These are phyloP conservation scores for Spergularia bocconei DNA, from an alignment of 148 eudicot species.

Conservation along the genomic window DNA sequence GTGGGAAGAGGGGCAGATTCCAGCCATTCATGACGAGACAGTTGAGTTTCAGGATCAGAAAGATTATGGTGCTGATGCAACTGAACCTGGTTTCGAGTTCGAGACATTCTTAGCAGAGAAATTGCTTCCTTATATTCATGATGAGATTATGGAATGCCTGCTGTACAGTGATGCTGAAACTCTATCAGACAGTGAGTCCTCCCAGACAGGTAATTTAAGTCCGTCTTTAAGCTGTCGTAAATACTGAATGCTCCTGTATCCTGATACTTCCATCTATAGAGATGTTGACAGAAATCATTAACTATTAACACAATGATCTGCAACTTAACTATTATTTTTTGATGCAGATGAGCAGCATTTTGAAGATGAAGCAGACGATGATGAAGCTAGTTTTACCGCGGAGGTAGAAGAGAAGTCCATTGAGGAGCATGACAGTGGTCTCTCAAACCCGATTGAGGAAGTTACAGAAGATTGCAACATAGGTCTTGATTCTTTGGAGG, in stretches of 20 bases:
- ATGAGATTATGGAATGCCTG: slow-evolving; percentile 38
- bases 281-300: not conserved
- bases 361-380: slow-evolving; percentile 16
- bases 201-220: slow-evolving; percentile 21
- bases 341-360: slow-evolving; percentile 18
- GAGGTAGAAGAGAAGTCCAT: not conserved
- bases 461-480: not conserved
- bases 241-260: not conserved
- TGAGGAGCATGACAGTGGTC: not conserved
- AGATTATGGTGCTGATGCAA: slow-evolving; percentile 20
- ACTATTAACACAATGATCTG: not conserved
- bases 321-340: not conserved
- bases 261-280: no score
- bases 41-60: slow-evolving; percentile 8
- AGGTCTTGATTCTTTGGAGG: slow-evolving; percentile 18
- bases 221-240: not conserved
- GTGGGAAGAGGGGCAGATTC: slow-evolving; percentile 53
- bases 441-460: slow-evolving; percentile 11
- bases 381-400: slow-evolving; percentile 1
- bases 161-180: slow-evolving; percentile 34
- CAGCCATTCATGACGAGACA: slow-evolving; percentile 18
- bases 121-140: slow-evolving; percentile 34
- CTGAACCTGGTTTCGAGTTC: slow-evolving; percentile 26
- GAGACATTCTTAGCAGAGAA: slow-evolving; percentile 17
- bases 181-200: slow-evolving; percentile 28